Base-by-base conservation (phyloP, 2,329 filamentous ascomycete species). In the Apiospora marii region DNA sequence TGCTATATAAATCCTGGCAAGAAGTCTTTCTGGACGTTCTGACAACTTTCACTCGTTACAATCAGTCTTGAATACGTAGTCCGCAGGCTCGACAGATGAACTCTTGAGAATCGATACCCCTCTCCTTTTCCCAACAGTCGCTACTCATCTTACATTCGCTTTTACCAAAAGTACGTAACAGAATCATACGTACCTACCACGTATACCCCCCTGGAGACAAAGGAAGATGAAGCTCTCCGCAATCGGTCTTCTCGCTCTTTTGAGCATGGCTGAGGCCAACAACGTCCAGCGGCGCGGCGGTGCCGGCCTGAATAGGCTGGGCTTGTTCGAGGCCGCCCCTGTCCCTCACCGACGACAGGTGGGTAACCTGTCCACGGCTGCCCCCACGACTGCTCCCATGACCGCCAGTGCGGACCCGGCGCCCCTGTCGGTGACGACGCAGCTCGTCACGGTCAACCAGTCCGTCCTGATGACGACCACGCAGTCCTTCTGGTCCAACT, bases 201-300 rank as follows among this genome's bases (percentile, higher is more conserved):
- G 46, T 16, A 24, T 19, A 48, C 7, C 13, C 16, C 30, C 34
- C 4, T n/a, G 34, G n/a, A 30, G 34, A 24, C 3, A 37, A 7
- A 5, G 10, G 37, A 71, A 37, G 34, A 71, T 70, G 69, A 70
- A 71, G 53, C n/a, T 51, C 51, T 67, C 22, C 27, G 30, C 37
- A 12, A 41, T 70, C 43, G 34, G 43, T 37, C 8, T 30, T 13
- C 12, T 46, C 27, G 64, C 71, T 24, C 71, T 72, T 8, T 27
- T n/a, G 27, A 49, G 46, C 49, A 41, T 48, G 48, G 48, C 67
- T 49, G 44, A 37, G 24, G 70, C 70, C 30, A 30, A 7, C 24
- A 10, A 34, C 44, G 5, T 34, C 37, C 19, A 49, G 44, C 27
- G 27, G 13, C 24, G 44, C 27, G n/a, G 19, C 27, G 48, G 44